phyloP scores from a whole-genome alignment of 805 yeast genomes.

The Barnettozyma sp. region DNA sequence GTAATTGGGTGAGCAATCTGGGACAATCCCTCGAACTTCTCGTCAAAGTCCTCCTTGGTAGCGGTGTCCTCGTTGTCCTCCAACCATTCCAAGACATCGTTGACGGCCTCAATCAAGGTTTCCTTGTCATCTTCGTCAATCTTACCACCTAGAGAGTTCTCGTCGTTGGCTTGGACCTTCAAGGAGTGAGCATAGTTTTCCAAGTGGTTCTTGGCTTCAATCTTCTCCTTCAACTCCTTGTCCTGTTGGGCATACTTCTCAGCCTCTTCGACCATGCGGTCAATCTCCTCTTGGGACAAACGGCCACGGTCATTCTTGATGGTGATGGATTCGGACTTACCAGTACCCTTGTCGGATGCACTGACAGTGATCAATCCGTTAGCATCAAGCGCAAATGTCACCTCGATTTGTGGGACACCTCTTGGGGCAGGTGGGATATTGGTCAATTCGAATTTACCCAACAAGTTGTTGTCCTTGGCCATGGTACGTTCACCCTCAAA shows the following conservation, averaged over 20 bases:
- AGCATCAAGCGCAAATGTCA: slow-evolving; percentile 81
- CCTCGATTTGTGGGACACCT: slow-evolving; percentile 88
- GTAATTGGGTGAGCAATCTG: slow-evolving; percentile 89
- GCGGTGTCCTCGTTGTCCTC: slow-evolving; percentile 85
- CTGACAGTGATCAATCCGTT: slow-evolving; percentile 81
- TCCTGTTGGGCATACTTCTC: slow-evolving; percentile 93
- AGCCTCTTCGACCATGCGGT: slow-evolving; percentile 96
- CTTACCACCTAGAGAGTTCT: slow-evolving; percentile 63
- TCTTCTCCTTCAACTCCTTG: slow-evolving; percentile 71
- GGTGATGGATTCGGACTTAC: slow-evolving; percentile 84
- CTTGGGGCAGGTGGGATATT: slow-evolving; percentile 90
- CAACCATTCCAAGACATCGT: slow-evolving; percentile 81
- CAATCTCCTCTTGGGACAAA: slow-evolving; percentile 88
- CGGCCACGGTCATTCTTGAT: slow-evolving; percentile 94
- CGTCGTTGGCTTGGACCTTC: slow-evolving; percentile 57
- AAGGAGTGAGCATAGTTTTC: slow-evolving; percentile 85
- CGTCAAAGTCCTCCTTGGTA: slow-evolving; percentile 87
- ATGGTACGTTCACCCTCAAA: slow-evolving; percentile 95
- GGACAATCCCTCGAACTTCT: slow-evolving; percentile 77
- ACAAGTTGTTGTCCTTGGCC: slow-evolving; percentile 86
- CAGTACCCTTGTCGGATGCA: slow-evolving; percentile 92
- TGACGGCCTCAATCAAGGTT: slow-evolving; percentile 76
- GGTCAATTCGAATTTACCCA: slow-evolving; percentile 80
- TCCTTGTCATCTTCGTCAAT: slow-evolving; percentile 89
- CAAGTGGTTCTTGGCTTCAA: slow-evolving; percentile 80